These are phyloP conservation scores for Phytopythium ostracodes DNA, from an alignment of 352 stramenopile species.

Conservation along the genomic window DNA sequence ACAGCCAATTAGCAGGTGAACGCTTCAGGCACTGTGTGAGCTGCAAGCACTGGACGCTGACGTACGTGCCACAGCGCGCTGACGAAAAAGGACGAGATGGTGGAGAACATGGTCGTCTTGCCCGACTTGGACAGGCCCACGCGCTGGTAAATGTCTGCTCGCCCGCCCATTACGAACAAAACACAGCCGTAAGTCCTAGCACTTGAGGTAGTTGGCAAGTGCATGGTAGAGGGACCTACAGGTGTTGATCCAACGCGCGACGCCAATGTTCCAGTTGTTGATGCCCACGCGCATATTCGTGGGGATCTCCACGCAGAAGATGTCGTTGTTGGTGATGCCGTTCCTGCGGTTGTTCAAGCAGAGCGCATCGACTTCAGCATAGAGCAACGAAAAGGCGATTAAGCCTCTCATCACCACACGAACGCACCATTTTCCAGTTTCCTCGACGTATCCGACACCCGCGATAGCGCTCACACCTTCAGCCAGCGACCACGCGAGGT, in stretches of 20 bases:
- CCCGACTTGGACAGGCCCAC: constrained; percentile 77
- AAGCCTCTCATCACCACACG: neutral
- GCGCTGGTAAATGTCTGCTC: constrained; percentile 81
- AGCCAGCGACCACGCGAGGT: constrained; percentile 84
- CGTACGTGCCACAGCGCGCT: constrained; percentile 82
- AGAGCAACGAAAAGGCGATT: neutral
- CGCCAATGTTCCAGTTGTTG: constrained; percentile 89
- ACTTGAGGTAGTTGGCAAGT: too few species aligned
- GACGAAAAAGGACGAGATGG: constrained; percentile 75
- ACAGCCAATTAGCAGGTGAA: neutral
- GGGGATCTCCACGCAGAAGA: constrained; percentile 82
- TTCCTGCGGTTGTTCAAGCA: constrained; percentile 32
- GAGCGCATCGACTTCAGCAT: neutral
- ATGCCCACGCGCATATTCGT: constrained; percentile 83
- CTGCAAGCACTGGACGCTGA: neutral
- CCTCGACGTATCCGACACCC: constrained; percentile 72
- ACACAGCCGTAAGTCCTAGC: neutral
- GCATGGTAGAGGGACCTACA: constrained; percentile 31
- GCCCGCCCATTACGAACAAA: neutral
- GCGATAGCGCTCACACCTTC: constrained; percentile 68
- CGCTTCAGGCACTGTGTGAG: neutral
- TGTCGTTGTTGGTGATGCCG: constrained; percentile 84
- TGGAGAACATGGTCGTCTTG: constrained; percentile 67
- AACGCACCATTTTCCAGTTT: constrained; percentile 70
- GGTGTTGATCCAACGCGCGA: constrained; percentile 84